Evolutionary conservation across 192 early-diverging fungal species (phyloP), one percentile per base, ranked within the genome.

Genomic region (Backusella tuberculispora): DNA sequence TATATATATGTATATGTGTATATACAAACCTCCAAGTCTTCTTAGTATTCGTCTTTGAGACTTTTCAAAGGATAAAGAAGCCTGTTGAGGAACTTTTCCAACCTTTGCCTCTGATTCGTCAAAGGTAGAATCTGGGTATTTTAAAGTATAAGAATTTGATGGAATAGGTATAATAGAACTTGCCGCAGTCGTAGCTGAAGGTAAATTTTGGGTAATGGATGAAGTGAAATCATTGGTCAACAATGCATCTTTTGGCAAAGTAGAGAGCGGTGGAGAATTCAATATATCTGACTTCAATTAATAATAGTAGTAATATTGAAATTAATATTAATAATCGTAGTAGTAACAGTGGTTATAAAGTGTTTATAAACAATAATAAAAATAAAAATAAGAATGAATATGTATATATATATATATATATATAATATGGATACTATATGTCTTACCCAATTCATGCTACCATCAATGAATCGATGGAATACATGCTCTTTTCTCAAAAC

Each of bases 391-490:
- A n/a, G n/a, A n/a, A n/a, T n/a, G n/a, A n/a, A n/a, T n/a, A n/a
- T n/a, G n/a, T 42, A 42, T 42, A 42, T 42, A 42, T 42, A 43
- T 43, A 26, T 24, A 13, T 24, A 12, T 1, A 46, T 0, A 46
- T 29, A 41, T 17, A 17, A 1, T 34, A 34, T 34, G 29, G 29
- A 34, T 34, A 34, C 29, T 53, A 56, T 21, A 47, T 45, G 42
- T 66, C 66, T 43, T 82, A 87, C 86, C 92, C 92, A 93, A 65
- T 86, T 85, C 26, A 87, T 88, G 7, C 85, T 89, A 13, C 81
- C 77, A 75, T 98, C 95, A 75, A 99, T 81, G 78, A 99, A 99
- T 48, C 90, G 78, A 74, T 99, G 97, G 76, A 98, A 90, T 34
- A 95, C 86, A 76, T 98, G 95, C 68, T 94, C 94, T 67, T 88